Evolutionary conservation across 2,329 filamentous ascomycete genomes (phyloP), one percentile per base, ranked within the genome.

Genomic region (Alternaria arborescens): DNA sequence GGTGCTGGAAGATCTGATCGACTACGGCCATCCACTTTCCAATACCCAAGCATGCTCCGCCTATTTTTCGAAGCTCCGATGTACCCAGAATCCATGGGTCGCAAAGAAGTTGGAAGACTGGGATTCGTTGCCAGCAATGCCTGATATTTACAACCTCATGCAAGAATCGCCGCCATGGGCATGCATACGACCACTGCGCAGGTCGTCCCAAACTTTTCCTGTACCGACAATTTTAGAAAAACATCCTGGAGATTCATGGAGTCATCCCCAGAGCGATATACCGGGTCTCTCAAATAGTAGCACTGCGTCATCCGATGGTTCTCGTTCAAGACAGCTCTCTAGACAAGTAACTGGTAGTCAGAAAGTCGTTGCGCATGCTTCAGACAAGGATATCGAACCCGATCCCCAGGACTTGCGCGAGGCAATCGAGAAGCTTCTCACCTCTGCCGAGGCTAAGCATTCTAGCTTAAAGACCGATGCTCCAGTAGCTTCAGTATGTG

Each of bases 1-100:
- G 8, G 73, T 74, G 7, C 55, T 78, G 3, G 71, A 76, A 22
- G 76, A 78, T 42, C 54, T 78, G 24, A 62, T 71, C 8, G 76
- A 78, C 55, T 69, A 77, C 26, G 75, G 75, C 10, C 69, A 73
- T 14, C 73, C 75, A 20, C 53, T 78, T 20, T 68, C 71, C 28
- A 78, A 78, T 44, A 57, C 64, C 11, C 75, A 78, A 63, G 75
- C 76, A 36, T 76, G 73, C 62, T 77, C 74, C 53, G 75, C 75
- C 38, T 78, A 78, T 63, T 76, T 78, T 53, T 78, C 75, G 3
- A 78, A 78, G 50, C 62, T 78, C 3, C 68, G 75, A 22, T 78
- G 76, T 59, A 77, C 70, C 16, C 74, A 78, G 54, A 78, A 78
- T 32, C 72, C 75, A 4, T 78, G 76, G 76, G 75, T 78, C 16